Evolutionary conservation across 2,329 filamentous ascomycete genomes (phyloP).

Genomic region (Neodidymelliopsis sp.): DNA sequence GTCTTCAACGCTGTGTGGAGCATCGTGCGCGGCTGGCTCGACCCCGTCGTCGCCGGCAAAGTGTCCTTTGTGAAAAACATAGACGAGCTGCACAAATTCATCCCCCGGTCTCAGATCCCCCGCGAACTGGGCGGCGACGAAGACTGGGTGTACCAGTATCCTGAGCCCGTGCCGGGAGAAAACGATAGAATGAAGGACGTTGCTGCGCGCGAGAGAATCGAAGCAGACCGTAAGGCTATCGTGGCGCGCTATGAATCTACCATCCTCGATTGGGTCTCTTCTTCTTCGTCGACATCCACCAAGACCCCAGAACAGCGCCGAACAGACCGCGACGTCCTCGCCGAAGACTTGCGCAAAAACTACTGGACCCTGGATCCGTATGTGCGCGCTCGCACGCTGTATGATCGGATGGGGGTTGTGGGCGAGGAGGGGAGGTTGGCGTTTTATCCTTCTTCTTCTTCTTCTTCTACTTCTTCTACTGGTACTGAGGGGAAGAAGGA

Average conservation of each 20-base stretch:
- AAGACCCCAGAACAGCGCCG: too few species aligned
- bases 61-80: conserved; percentile 89
- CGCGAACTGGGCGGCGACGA: conserved; percentile 88
- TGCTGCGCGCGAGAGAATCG: conserved; percentile 67
- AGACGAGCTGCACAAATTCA: conserved; percentile 79
- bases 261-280: conserved; percentile 84
- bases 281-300: too few species aligned
- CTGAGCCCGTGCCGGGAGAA: conserved; percentile 78
- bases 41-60: conserved; percentile 93
- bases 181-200: conserved; percentile 75
- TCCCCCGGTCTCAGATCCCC: conserved; percentile 73
- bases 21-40: conserved; percentile 94
- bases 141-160: conserved; percentile 82
- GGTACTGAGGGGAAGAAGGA: too few species aligned
- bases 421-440: conserved; percentile 70
- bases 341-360: conserved; percentile 69
- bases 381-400: conserved; percentile 80
- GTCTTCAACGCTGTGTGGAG: conserved; percentile 98
- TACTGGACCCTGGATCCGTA: conserved; percentile 95
- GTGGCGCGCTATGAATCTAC: conserved; percentile 76
- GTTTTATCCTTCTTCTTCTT: too few species aligned
- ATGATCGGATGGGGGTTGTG: conserved; percentile 81
- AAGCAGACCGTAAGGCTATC: conserved; percentile 69
- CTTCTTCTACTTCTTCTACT: too few species aligned
- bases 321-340: conserved; percentile 67